Conservation (phyloP, 257 asterid species). For the Scutellaria barbata region DNA sequence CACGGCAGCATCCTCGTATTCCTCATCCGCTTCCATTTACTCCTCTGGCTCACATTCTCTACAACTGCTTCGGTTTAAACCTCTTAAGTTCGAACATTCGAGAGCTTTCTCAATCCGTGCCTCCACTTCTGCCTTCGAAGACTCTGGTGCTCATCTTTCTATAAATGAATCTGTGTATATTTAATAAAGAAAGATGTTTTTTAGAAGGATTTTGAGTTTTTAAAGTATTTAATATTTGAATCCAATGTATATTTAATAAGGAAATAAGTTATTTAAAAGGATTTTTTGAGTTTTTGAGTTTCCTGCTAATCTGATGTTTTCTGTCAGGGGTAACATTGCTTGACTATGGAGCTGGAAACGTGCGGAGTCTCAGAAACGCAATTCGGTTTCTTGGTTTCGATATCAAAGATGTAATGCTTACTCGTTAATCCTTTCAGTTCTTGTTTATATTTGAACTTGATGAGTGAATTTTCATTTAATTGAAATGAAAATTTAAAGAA, state of each 20-base stretch:
- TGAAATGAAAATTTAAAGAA: no score
- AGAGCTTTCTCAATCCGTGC: constrained; percentile 62
- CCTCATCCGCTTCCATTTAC: constrained; percentile 44
- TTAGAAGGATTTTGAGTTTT: neutral
- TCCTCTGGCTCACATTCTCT: constrained; percentile 38
- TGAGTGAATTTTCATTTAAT: neutral
- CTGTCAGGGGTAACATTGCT: constrained; percentile 82
- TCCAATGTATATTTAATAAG: no score
- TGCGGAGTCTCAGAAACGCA: constrained; percentile 90
- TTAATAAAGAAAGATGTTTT: neutral
- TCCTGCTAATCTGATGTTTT: neutral
- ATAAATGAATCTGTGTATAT: no score
- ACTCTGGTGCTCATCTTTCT: constrained; percentile 49
- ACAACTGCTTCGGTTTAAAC: constrained; percentile 40
- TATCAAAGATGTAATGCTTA: constrained; percentile 67
- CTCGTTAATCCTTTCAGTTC: neutral
- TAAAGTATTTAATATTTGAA: no score
- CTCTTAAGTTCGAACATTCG: constrained; percentile 49
- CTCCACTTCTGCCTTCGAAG: constrained; percentile 52
- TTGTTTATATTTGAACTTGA: neutral
- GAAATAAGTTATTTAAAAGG: no score
- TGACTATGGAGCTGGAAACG: constrained; percentile 99
- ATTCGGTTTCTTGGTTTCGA: constrained; percentile 76
- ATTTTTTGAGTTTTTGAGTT: neutral
- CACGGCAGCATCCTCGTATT: constrained; percentile 32